These are phyloP conservation scores for Phytophthora constricta DNA, from an alignment of 352 stramenopile species.

Conservation along the genomic window DNA sequence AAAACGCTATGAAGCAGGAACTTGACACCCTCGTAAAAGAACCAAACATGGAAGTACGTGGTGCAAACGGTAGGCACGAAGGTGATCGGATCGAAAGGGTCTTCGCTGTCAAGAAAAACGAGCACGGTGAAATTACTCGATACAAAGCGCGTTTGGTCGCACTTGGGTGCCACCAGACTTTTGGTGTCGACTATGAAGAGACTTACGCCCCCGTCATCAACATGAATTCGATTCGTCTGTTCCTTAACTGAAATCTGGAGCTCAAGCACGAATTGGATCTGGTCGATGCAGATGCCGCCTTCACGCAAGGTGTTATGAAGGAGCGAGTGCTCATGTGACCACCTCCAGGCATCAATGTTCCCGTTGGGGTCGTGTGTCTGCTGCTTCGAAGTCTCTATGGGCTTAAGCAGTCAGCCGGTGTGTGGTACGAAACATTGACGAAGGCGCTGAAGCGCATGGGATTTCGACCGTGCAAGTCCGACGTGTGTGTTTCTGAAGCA, in stretches of 20 bases:
- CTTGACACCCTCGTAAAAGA: constrained; percentile 6
- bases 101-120: constrained; percentile 23
- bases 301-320: constrained; percentile 33
- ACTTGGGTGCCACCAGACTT: constrained; percentile 25
- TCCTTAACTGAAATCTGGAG: constrained; percentile 15
- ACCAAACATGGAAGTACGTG: constrained; percentile 18
- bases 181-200: constrained; percentile 27
- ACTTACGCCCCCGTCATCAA: constrained; percentile 29
- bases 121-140: constrained; percentile 15
- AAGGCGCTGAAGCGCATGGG: constrained; percentile 1
- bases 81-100: constrained; percentile 26
- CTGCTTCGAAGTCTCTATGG: constrained; percentile 35
- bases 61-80: constrained; percentile 1
- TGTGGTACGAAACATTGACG: constrained; percentile 35
- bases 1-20: background rate
- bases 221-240: constrained; percentile 20
- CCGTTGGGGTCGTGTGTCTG: constrained; percentile 21
- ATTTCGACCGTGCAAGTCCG: background rate
- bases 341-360: constrained; percentile 13
- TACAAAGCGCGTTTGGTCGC: constrained; percentile 32
- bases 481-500: constrained; percentile 5
- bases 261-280: constrained; percentile 21
- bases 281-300: constrained; percentile 36
- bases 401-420: constrained; percentile 39
- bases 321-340: constrained; percentile 27